phyloP scores from a whole-genome alignment of 495 filamentous ascomycete species.

The Penicillium atrosanguineum region DNA sequence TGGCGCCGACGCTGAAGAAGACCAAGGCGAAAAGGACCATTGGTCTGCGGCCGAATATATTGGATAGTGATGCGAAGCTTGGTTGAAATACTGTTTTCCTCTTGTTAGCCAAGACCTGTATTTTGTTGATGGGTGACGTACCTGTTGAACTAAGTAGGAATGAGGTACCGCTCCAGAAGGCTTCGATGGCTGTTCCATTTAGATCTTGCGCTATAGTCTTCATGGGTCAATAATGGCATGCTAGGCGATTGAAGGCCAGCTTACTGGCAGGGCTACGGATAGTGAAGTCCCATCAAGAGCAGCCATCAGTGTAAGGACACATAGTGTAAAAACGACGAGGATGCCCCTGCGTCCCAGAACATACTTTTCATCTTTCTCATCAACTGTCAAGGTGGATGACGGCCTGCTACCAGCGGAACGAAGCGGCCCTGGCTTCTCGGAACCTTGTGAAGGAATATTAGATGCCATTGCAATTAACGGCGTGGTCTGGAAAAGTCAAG shows the following conservation, averaged over 20 bases:
- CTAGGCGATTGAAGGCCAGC: slow-evolving; percentile 4
- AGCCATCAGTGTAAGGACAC: slow-evolving; percentile 61
- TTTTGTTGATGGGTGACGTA: background rate
- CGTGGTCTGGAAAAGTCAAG: background rate
- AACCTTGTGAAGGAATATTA: slow-evolving; percentile 8
- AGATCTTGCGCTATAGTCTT: slow-evolving; percentile 41
- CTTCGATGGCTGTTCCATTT: slow-evolving; percentile 52
- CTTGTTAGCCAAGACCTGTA: background rate
- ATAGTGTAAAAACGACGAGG: slow-evolving; percentile 47
- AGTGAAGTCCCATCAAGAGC: slow-evolving; percentile 74
- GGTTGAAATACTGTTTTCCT: slow-evolving; percentile 36
- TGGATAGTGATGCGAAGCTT: slow-evolving; percentile 38
- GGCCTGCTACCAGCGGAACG: slow-evolving; percentile 3
- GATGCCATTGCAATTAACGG: background rate
- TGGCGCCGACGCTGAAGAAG: slow-evolving; percentile 58
- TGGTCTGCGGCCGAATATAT: slow-evolving; percentile 41
- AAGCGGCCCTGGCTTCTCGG: slow-evolving; percentile 5
- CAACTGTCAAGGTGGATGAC: slow-evolving; percentile 1
- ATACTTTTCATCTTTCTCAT: slow-evolving; percentile 18
- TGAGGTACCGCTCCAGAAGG: slow-evolving; percentile 59
- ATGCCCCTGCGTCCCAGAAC: slow-evolving; percentile 23
- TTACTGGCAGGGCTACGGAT: slow-evolving; percentile 67
- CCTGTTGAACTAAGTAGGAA: slow-evolving; percentile 50
- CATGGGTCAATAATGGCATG: background rate
- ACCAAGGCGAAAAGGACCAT: slow-evolving; percentile 48